phyloP scores from a whole-genome alignment of 768 basidiomycete species.

The Tephrocybe sp. region DNA sequence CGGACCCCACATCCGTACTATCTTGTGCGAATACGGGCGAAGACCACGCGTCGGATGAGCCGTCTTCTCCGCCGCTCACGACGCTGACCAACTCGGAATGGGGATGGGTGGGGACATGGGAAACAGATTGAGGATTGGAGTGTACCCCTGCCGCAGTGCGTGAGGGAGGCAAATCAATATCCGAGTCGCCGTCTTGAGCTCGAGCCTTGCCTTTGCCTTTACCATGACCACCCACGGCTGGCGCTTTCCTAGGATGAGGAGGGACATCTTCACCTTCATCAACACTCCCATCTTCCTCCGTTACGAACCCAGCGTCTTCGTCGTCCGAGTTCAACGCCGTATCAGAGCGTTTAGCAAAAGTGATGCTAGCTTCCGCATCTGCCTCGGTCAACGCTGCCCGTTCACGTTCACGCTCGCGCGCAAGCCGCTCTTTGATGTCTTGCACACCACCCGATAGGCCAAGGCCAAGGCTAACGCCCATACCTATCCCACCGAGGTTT shows the following conservation, averaged over 20 bases:
- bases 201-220: neutral
- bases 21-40: conserved; percentile 41
- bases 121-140: neutral
- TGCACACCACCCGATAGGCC: conserved; percentile 1
- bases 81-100: neutral
- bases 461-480: conserved; percentile 9
- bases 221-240: neutral
- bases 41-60: conserved; percentile 28
- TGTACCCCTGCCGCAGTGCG: too few relatives aligned
- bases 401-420: neutral
- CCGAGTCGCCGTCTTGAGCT: conserved; percentile 7
- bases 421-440: conserved; percentile 8
- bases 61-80: conserved; percentile 1
- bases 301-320: neutral
- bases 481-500: neutral
- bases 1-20: conserved; percentile 9
- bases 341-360: conserved; percentile 7
- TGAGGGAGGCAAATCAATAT: neutral
- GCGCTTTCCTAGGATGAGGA: neutral
- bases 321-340: conserved; percentile 1
- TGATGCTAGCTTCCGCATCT: conserved; percentile 9
- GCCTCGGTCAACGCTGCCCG: conserved; percentile 8
- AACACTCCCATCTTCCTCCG: neutral
- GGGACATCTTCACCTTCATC: neutral
- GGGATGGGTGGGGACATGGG: conserved; percentile 5